Conservation (phyloP, 257 asterid genomes). For the Solanum chilense region DNA sequence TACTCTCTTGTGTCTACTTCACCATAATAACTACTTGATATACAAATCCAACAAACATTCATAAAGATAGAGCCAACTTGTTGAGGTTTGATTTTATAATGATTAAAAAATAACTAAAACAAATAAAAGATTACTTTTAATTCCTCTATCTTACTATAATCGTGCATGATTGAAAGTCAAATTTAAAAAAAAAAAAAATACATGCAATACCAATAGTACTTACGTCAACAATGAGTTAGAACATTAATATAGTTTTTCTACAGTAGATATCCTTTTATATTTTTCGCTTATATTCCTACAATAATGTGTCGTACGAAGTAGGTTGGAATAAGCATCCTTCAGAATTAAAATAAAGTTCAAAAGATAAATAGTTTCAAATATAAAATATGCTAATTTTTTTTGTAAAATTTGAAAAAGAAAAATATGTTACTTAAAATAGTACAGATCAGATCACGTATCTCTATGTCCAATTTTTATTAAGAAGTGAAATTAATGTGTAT, state of each 20-base stretch:
- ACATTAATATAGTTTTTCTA: not conserved
- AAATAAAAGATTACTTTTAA: not conserved
- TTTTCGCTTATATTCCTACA: not conserved
- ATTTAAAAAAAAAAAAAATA: not conserved
- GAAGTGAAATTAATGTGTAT: not conserved
- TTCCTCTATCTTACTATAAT: not conserved
- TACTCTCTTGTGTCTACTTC: not conserved
- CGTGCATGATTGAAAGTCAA: not conserved
- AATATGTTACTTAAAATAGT: not conserved
- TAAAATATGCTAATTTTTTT: not conserved
- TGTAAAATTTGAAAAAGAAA: too few relatives aligned
- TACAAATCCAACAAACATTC: constrained; percentile 3
- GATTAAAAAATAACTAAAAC: not conserved
- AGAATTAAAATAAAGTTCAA: not conserved
- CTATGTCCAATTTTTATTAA: not conserved
- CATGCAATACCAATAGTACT: not conserved
- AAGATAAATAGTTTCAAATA: not conserved
- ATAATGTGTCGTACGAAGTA: not conserved
- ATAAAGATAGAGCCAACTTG: not conserved
- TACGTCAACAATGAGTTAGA: not conserved
- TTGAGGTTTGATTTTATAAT: not conserved
- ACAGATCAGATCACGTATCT: not conserved
- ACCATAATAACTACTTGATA: not conserved
- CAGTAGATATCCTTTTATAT: not conserved
- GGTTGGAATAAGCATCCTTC: not conserved